These are phyloP conservation scores for Arabidopsis hybrid DNA, from an alignment of 441 rosid genomes.

Conservation along the genomic window DNA sequence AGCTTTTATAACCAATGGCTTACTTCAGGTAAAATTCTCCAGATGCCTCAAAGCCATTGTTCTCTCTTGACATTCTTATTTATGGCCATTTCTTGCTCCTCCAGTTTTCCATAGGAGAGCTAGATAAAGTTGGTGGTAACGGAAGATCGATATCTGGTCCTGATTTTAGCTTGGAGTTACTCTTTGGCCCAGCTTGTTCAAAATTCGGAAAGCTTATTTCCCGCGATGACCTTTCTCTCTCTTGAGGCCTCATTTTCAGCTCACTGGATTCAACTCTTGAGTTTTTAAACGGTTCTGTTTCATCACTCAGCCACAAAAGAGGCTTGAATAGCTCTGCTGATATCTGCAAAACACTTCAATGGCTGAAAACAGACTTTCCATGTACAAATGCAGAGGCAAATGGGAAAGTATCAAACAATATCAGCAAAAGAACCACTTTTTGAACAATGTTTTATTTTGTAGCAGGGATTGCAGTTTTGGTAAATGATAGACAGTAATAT, in stretches of 20 bases:
- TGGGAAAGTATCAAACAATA: constrained; percentile 20
- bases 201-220: constrained; percentile 40
- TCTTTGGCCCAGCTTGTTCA: constrained; percentile 76
- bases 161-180: constrained; percentile 82
- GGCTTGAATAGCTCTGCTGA: constrained; percentile 24
- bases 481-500: constrained; percentile 36
- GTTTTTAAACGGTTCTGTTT: constrained; percentile 2
- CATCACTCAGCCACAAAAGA: constrained; percentile 25
- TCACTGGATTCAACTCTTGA: background rate
- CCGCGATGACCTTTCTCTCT: constrained; percentile 27
- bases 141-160: constrained; percentile 80
- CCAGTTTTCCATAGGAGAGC: constrained; percentile 66
- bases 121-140: constrained; percentile 77
- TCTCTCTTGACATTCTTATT: constrained; percentile 8
- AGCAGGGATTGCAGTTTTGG: constrained; percentile 34
- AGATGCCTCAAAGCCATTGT: background rate
- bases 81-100: background rate
- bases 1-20: constrained; percentile 75
- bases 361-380: background rate
- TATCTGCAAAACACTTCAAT: constrained; percentile 31
- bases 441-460: constrained; percentile 7
- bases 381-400: constrained; percentile 10
- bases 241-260: constrained; percentile 31
- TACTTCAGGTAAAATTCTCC: constrained; percentile 68
- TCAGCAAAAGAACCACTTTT: constrained; percentile 11